These are phyloP conservation scores for Hanseniaspora taiwanica DNA, from an alignment of 805 yeast genomes.

Conservation along the genomic window DNA sequence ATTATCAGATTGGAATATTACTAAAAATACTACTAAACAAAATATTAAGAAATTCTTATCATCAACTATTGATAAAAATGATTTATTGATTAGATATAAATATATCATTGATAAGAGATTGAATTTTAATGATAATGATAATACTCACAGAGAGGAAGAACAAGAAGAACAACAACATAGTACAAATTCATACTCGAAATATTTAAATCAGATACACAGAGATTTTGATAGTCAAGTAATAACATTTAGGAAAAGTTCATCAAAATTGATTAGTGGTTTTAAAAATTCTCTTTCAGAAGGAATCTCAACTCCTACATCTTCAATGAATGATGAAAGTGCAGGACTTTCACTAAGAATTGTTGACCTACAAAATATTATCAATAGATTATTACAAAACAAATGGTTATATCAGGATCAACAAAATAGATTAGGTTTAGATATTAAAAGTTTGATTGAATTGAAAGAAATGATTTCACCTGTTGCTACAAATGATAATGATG, in stretches of 20 bases:
- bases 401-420: neutral
- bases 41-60: neutral
- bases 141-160: neutral
- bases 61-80: neutral
- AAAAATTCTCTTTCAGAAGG: conserved; percentile 5
- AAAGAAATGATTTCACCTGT: neutral
- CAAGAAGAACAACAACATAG: neutral
- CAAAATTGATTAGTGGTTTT: neutral
- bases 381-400: neutral
- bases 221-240: neutral
- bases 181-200: neutral
- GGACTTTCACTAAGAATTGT: neutral
- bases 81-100: neutral
- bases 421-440: neutral
- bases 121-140: neutral
- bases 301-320: neutral
- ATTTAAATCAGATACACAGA: neutral
- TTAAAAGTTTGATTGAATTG: neutral
- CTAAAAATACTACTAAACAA: neutral
- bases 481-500: neutral
- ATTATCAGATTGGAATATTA: conserved; percentile 2
- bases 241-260: neutral
- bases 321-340: neutral
- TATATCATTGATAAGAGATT: neutral
- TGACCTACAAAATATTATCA: neutral